These are phyloP conservation scores for Lentinula raphanica DNA, from an alignment of 768 basidiomycete species.

Conservation along the genomic window DNA sequence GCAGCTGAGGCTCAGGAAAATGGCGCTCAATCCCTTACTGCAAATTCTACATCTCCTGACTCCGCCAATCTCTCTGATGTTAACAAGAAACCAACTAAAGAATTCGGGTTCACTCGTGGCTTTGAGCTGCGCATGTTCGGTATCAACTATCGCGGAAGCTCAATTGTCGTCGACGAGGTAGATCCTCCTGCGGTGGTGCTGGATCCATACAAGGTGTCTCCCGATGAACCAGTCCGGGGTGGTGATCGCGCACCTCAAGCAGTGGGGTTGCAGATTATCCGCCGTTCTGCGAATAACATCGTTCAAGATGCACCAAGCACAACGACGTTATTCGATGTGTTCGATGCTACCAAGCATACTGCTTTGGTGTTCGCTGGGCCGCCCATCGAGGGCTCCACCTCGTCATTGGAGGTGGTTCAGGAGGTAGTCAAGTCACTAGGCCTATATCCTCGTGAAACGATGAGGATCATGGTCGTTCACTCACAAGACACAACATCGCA, in stretches of 20 bases:
- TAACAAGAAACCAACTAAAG: background rate
- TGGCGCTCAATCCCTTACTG: background rate
- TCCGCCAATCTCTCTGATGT: background rate
- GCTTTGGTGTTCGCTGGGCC: background rate
- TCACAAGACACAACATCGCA: background rate
- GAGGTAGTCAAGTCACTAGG: background rate
- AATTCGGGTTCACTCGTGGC: background rate
- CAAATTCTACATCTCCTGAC: background rate
- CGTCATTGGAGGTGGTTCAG: background rate
- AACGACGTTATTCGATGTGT: background rate
- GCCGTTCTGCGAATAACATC: background rate
- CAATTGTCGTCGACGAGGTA: conserved; percentile 1
- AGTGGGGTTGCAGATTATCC: background rate
- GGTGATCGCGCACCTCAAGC: conserved; percentile 2
- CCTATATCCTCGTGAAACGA: background rate
- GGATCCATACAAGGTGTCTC: background rate
- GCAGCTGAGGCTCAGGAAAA: background rate
- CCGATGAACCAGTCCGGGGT: background rate
- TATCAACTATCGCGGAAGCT: conserved; percentile 5
- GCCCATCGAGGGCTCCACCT: no score
- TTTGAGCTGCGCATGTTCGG: conserved; percentile 3
- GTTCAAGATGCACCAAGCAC: background rate
- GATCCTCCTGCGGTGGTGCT: background rate
- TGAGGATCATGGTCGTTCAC: background rate
- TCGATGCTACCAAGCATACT: background rate